Base-by-base conservation (phyloP, 495 filamentous ascomycete species). In the Aspergillus baeticus region DNA sequence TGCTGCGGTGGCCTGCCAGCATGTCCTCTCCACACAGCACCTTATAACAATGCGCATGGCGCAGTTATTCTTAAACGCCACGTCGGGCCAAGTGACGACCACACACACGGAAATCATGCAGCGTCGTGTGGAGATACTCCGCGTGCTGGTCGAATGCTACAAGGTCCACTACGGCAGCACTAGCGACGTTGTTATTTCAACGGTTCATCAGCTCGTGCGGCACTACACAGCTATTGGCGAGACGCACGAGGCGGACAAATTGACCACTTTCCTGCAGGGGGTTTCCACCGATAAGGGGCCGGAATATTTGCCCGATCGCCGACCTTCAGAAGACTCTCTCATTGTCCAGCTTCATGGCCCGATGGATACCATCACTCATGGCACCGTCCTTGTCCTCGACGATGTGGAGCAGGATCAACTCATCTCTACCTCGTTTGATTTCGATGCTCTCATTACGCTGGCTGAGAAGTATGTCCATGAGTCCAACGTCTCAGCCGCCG, bases 41-140 rank as follows among this genome's bases (percentile, higher is more conserved):
- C 37, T 66, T 20, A 45, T 75, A 10, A 45, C 42, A 6, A 45
- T 71, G 64, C 63, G 68, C 52, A 61, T 75, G 42, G 61, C 64
- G 15, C 59, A 57, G 33, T 26, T 61, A 18, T 75, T 69, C 61
- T 55, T 75, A 14, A 64, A 73, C 5, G 55, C 68, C 6, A 75
- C 72, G 7, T 54, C 63, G 1, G 57, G 61, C 8, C 60, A 66
- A 14, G 55, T 65, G 6, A 67, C 69, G 10, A 63, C 45, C 4
- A 66, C 66, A 14, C 63, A 60, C 43, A 72, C 72, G 5, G 69
- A 70, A 17, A 66, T 73, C 47, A 75, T 75, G 72, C 36, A 57
- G 23, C 63, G 61, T 45, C 66, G 72, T 4, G 63, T 69, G 36
- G 62, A 69, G 33, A 55, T 69, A 13, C 57, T 72, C 17, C 43